Conservation (phyloP, 2,329 filamentous ascomycete genomes). For the Fusarium mangiferae region DNA sequence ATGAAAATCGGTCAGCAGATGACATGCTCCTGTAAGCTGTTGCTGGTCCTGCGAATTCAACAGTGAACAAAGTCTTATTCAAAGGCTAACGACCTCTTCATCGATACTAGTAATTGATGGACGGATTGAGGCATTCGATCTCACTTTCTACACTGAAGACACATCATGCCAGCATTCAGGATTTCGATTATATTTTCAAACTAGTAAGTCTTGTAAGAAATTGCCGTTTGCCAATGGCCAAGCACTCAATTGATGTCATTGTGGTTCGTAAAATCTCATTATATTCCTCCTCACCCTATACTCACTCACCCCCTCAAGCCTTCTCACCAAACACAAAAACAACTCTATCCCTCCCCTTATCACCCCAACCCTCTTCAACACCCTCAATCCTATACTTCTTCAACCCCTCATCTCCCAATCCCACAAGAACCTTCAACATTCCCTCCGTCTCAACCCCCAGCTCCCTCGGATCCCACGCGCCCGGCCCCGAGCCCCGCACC, state of each 20-base stretch:
- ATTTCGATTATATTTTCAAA: not conserved
- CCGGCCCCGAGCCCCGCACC: constrained; percentile 57
- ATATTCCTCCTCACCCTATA: not conserved
- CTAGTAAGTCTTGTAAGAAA: not conserved
- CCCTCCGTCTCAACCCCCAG: constrained; percentile 36
- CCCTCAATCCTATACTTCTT: constrained; percentile 38
- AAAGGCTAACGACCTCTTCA: no score
- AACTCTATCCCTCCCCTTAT: constrained; percentile 40
- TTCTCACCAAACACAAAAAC: constrained; percentile 45
- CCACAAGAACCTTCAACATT: constrained; percentile 43
- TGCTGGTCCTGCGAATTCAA: no score
- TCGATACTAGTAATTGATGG: no score
- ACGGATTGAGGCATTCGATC: not conserved
- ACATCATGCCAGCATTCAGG: not conserved
- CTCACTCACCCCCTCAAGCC: not conserved
- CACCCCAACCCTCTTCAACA: constrained; percentile 43
- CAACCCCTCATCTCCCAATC: constrained; percentile 33
- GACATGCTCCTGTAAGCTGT: not conserved
- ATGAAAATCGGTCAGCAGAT: not conserved
- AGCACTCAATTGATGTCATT: not conserved
- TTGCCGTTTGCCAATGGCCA: no score
- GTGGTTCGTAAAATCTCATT: not conserved
- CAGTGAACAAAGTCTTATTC: no score
- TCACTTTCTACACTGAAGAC: not conserved
- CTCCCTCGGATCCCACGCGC: constrained; percentile 52